Evolutionary conservation across 176 grass and related monocot species (phyloP), one percentile per base, ranked within the genome.

Genomic region (Phoenix dactylifera): DNA sequence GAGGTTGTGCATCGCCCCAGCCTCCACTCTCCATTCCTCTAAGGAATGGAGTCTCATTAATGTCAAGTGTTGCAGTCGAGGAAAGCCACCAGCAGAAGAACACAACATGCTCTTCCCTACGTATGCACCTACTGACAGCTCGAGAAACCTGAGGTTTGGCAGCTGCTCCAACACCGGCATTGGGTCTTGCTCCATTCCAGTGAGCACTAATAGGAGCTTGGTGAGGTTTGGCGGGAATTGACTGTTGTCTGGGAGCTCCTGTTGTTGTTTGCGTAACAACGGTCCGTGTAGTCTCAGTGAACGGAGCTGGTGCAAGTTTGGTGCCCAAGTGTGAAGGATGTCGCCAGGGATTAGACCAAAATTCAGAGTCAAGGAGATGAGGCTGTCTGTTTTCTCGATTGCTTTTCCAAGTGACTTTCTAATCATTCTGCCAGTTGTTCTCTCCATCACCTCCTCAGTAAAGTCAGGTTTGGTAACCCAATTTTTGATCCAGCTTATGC

Each of bases 1-100:
- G 28, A 30, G 28, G 5, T 5, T 0, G 26, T 54, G 67, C 67
- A 71, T 71, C 10, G 54, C 67, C 16, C 67, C 67, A 6, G 22
- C 67, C 67, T 71, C 67, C 24, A 71, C 23, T 20, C 49, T 23
- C 67, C 52, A 71, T 57, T 25, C 52, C 29, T 71, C 7, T 30
- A 59, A 28, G 55, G 19, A 7, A 3, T 0, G 2, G 20, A 20
- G 20, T 20, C 20, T 20, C 20, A 1, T 4, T 26, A 68, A n/a
- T 15, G 5, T 52, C 49, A 56, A 53, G 16, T 22, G 9, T 25
- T 68, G 32, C 5, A 68, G 65, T 5, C 26, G 32, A 18, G 17
- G 15, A 25, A 68, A 56, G 22, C 65, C 51, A 17, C 22, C 62
- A 4, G 18, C 49, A 20, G 32, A 71, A 20, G 20, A 20, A 20